These are phyloP conservation scores for Solanum appendiculatum DNA, from an alignment of 257 asterid species.

Conservation along the genomic window DNA sequence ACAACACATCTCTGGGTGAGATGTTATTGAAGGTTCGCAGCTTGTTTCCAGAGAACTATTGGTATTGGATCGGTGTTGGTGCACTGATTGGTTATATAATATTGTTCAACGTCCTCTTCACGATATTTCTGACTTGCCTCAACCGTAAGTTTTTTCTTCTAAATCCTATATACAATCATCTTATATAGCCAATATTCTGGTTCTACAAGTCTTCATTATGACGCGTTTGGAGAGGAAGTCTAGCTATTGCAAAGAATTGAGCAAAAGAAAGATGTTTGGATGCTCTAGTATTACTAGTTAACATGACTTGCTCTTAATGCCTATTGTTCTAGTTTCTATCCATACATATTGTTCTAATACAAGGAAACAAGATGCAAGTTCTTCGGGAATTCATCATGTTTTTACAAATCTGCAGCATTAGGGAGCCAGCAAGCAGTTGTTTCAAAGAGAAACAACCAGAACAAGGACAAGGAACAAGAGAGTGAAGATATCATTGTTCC, in stretches of 20 bases:
- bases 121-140: conserved; percentile 35
- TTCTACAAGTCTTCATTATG: background rate
- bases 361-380: background rate
- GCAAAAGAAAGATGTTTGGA: background rate
- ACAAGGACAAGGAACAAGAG: conserved; percentile 12
- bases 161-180: background rate
- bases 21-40: conserved; percentile 19
- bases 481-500: conserved; percentile 23
- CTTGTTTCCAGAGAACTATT: conserved; percentile 25
- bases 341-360: background rate
- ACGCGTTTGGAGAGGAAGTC: background rate
- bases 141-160: conserved; percentile 56
- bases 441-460: conserved; percentile 25
- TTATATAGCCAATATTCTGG: background rate
- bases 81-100: conserved; percentile 24
- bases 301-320: background rate
- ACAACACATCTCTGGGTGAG: conserved; percentile 17
- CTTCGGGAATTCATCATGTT: background rate
- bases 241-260: background rate
- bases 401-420: conserved; percentile 42
- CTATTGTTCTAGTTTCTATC: background rate
- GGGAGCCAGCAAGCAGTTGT: conserved; percentile 52
- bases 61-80: conserved; percentile 48
- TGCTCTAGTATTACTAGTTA: background rate
- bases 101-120: conserved; percentile 18